Percentiles rank a stretch among this genome's conserved stretches.
phyloP scores from a whole-genome alignment of 495 filamentous ascomycete genomes.

The Penicillium verhagenii region DNA sequence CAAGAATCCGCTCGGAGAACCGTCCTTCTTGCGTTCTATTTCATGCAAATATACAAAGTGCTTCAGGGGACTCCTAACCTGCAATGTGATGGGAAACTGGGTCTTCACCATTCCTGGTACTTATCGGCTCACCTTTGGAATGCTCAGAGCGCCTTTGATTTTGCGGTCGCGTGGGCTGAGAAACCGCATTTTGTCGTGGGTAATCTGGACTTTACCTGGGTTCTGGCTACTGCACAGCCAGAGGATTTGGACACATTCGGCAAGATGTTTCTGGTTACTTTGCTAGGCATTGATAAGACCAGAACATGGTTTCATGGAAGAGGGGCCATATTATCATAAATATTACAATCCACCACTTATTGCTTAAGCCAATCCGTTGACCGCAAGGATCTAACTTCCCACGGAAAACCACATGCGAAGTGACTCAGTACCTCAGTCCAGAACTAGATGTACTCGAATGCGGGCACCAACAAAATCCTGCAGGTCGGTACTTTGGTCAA shows the following conservation, averaged over 20 bases:
- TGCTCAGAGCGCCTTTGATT: constrained; percentile 42
- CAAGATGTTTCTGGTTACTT: constrained; percentile 42
- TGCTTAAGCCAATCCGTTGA: too few species aligned
- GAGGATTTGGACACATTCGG: constrained; percentile 51
- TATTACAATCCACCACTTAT: too few species aligned
- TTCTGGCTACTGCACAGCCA: constrained; percentile 31
- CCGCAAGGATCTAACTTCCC: neutral
- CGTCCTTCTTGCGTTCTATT: constrained; percentile 39
- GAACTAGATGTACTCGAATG: neutral
- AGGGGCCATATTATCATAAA: constrained; percentile 27
- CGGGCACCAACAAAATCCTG: neutral
- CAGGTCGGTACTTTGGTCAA: neutral
- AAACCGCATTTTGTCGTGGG: constrained; percentile 44
- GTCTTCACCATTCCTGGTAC: constrained; percentile 40
- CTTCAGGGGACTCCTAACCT: constrained; percentile 26
- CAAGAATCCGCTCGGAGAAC: constrained; percentile 50
- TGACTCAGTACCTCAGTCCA: neutral
- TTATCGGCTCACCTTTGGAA: constrained; percentile 49
- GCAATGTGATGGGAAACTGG: constrained; percentile 34
- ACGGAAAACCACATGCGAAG: neutral
- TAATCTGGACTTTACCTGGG: constrained; percentile 35
- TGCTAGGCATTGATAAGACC: constrained; percentile 43
- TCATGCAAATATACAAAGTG: constrained; percentile 36
- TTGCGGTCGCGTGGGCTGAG: constrained; percentile 46
- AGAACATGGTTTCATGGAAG: constrained; percentile 42